Percentiles rank a stretch among this genome's conserved stretches.
These are phyloP conservation scores for Trichosanthes cucumerina DNA, from an alignment of 306 rosid genomes.

Conservation along the genomic window DNA sequence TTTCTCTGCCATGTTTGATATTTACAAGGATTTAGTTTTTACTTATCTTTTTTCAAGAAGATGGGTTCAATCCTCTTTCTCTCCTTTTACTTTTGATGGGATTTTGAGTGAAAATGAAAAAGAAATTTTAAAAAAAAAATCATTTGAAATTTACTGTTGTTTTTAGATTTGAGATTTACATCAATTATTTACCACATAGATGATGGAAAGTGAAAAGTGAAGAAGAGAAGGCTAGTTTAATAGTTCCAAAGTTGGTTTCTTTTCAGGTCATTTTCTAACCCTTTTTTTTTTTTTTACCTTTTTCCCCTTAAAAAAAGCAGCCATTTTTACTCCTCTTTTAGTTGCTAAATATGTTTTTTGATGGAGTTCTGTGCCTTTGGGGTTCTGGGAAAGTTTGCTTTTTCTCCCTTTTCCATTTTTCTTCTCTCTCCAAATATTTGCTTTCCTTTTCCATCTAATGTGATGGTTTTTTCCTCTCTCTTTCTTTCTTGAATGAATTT, in stretches of 20 bases:
- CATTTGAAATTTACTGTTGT: background rate
- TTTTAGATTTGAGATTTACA: conserved; percentile 12
- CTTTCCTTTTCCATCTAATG: conserved; percentile 7
- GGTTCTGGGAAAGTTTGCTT: conserved; percentile 17
- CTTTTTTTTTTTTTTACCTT: background rate
- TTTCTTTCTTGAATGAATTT: background rate
- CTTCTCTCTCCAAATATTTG: conserved; percentile 9
- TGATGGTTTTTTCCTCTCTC: background rate
- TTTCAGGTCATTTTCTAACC: conserved; percentile 5
- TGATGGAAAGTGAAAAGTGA: conserved; percentile 18
- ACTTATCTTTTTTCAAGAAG: background rate
- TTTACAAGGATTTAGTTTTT: background rate
- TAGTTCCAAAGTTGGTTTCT: conserved; percentile 18
- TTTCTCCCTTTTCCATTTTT: background rate
- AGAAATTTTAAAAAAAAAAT: background rate
- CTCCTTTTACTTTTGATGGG: background rate
- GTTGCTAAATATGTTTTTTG: background rate
- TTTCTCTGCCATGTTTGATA: background rate
- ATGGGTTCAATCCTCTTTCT: background rate
- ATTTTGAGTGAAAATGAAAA: background rate
- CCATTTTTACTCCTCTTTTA: background rate
- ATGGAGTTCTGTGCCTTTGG: conserved; percentile 35
- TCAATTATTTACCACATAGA: background rate
- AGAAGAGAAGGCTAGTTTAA: conserved; percentile 25
- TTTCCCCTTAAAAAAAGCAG: background rate